These are phyloP conservation scores for Lumnitzera racemosa DNA, from an alignment of 345 rosid species.

Conservation along the genomic window DNA sequence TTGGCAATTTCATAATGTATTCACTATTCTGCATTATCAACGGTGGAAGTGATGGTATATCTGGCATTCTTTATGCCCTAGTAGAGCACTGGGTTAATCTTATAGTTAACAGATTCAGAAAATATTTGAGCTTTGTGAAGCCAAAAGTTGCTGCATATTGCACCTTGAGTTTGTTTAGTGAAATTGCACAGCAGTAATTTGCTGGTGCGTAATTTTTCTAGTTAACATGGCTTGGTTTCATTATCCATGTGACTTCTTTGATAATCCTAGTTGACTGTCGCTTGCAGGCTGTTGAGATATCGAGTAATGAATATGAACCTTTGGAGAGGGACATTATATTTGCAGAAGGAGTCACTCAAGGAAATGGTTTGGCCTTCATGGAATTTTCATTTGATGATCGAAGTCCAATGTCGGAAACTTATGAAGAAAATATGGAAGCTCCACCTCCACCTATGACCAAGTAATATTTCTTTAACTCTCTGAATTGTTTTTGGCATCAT, in stretches of 20 bases:
- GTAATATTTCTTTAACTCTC: constrained; percentile 21
- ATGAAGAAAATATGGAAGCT: constrained; percentile 62
- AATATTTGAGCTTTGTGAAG: no score
- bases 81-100: no score
- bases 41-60: no score
- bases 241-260: neutral
- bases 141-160: no score
- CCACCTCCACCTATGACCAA: constrained; percentile 52
- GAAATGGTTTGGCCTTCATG: constrained; percentile 92
- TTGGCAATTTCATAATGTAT: no score
- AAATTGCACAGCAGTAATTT: no score
- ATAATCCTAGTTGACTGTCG: constrained; percentile 8
- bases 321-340: constrained; percentile 81
- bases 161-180: no score
- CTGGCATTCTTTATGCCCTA: no score
- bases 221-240: no score
- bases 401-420: constrained; percentile 86
- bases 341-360: constrained; percentile 96
- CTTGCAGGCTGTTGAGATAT: constrained; percentile 90
- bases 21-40: no score
- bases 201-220: no score
- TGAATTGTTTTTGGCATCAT: neutral
- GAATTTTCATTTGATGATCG: constrained; percentile 86
- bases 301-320: constrained; percentile 96
- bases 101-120: no score